phyloP scores from a whole-genome alignment of 2,329 filamentous ascomycete genomes.

The Didymella sp. region DNA sequence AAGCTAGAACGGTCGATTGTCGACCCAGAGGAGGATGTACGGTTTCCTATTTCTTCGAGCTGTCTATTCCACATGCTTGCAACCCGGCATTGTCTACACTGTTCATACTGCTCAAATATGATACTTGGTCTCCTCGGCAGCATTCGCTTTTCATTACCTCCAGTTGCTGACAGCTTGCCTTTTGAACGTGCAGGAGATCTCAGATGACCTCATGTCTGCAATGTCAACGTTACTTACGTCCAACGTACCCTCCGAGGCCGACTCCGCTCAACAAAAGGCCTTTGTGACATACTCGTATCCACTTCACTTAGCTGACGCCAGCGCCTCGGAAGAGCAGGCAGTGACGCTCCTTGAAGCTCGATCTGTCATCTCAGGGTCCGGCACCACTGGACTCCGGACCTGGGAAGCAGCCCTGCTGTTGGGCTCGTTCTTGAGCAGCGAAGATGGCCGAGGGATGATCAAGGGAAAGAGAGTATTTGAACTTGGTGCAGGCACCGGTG shows the following conservation, averaged over 20 bases:
- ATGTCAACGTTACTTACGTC: slow-evolving; percentile 70
- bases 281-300: slow-evolving; percentile 73
- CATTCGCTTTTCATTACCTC: slow-evolving; percentile 2
- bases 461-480: slow-evolving; percentile 69
- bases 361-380: slow-evolving; percentile 71
- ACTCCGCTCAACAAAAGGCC: slow-evolving; percentile 73
- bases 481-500: slow-evolving; percentile 78
- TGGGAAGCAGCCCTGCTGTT: slow-evolving; percentile 83
- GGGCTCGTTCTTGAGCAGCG: slow-evolving; percentile 67
- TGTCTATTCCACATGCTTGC: slow-evolving; percentile 3
- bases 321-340: slow-evolving; percentile 31
- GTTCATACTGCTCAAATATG: slow-evolving; percentile 1
- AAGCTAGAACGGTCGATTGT: slow-evolving; percentile 76
- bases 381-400: slow-evolving; percentile 78
- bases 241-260: slow-evolving; percentile 68
- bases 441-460: slow-evolving; percentile 57
- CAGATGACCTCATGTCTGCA: slow-evolving; percentile 76
- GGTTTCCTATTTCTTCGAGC: slow-evolving; percentile 50
- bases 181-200: slow-evolving; percentile 71
- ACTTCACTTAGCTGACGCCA: slow-evolving; percentile 26
- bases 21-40: slow-evolving; percentile 88
- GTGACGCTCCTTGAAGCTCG: slow-evolving; percentile 74
- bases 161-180: slow-evolving; percentile 33
- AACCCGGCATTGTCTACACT: background rate
- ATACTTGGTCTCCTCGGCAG: background rate